Base-by-base conservation (phyloP, 1,139 yeast species). In the Yamadazyma sp. region DNA sequence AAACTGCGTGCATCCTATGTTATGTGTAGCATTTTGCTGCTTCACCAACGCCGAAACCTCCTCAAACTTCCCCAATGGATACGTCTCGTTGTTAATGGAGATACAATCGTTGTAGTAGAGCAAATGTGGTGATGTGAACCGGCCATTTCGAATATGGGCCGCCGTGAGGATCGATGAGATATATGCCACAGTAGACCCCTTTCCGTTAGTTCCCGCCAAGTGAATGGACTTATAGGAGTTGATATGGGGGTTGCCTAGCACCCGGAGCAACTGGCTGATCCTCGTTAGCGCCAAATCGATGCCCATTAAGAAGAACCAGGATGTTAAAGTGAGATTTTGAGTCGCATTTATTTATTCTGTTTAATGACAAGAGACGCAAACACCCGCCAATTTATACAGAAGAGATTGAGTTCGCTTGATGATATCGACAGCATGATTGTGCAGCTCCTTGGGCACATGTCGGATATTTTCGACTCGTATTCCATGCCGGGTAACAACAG, bases 161-260 rank as follows among this genome's bases (percentile, higher is more conserved):
- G 67, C 52, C 6, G 77, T 64, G 14, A 87, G 61, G 7, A 84
- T 70, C 17, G 88, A 76, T 3, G 89, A 72, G 7, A 89, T 47
- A 54, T 87, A 88, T 0, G 96, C 81, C 42, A 94, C 79, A 0
- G 89, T 87, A 0, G 96, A 87, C 0, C 97, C 97, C 54, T 90
- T 90, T 0, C 97, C 97, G 55, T 90, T 90, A 4, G 97, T 90
- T 0, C 97, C 97, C 0, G 96, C 96, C 9, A 90, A 73, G 56
- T 90, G 97, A 6, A 90, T 64, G 1, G 89, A 78, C 45, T 78
- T 76, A 56, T 78, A 78, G 2, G 61, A 45, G 23, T 46, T 50
- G 13, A 58, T 54, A 33, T 87, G 95, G 0, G 96, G 96, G 51
- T 78, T 75, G 0, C 88, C 88, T 24, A 88, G 61, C 34, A 67